Base-by-base conservation (phyloP, 345 rosid species). In the Cardiospermum halicacabum region DNA sequence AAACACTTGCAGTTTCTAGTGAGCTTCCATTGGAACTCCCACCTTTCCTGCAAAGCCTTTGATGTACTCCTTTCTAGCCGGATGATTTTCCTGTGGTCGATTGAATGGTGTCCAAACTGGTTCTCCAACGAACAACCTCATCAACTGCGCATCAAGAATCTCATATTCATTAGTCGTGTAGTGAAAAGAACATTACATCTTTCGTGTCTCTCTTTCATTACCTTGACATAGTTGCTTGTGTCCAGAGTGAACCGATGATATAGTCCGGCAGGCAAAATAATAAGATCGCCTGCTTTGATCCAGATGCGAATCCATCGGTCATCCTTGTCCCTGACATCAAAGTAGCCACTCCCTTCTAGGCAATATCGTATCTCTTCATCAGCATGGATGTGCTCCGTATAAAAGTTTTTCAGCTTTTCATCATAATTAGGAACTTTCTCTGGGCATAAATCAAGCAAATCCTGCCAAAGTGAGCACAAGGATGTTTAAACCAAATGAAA, bases 351-450 rank as follows among this genome's bases (percentile, higher is more conserved):
- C 49, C 98, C 98, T 12, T 75, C 81, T 42, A 89, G 54, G 81
- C 90, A 89, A 77, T 89, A 89, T 58, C 96, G 92, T 43, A 92
- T 89, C 82, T 92, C 98, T 67, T 89, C 95, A 27, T 87, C 98
- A 21, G 83, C 83, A 58, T 92, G 95, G 51, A 92, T 82, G 76
- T 92, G 96, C 75, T 92, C 96, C 0, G 86, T 86, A 69, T 80
- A 92, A 80, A 89, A 89, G 78, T 83, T 88, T 80, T 74, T 86
- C 47, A 86, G 84, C 85, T 92, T 89, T 81, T 92, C 90, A 58
- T 88, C 91, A 9, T 82, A 92, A 77, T 89, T 84, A n/a, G 79
- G 73, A 34, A 88, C 89, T 73, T 88, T 86, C 80, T 86, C 96
- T 0, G 96, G 98, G 78, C 93, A 83, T 31, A 88, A 57, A 75